Base-by-base conservation (phyloP, 768 basidiomycete genomes). In the Russula sp. region DNA sequence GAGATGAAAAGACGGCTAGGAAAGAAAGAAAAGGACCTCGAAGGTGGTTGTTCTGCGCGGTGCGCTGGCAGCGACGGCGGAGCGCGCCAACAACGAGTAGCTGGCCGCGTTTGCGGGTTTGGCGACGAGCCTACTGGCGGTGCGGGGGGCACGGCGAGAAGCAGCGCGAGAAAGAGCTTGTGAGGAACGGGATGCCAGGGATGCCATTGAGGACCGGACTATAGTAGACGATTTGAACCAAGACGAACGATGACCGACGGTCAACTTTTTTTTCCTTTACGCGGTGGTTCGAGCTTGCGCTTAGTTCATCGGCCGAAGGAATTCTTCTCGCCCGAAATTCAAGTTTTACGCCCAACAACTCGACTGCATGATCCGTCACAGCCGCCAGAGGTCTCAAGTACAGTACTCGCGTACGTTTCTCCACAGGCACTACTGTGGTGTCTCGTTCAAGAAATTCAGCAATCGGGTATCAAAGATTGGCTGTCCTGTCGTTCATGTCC, bases 81-180 rank as follows among this genome's bases (percentile, higher is more conserved):
- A 77, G 66, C 80, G 80, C 64, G 64, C 70, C 63, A 54, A 72
- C 69, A 49, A 82, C 76, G 91, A 91, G 76, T 87, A 89, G 42
- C 86, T 84, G 7, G 88, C 85, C 13, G 78, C 70, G 68, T 82
- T 81, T 27, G 75, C 71, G 47, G 80, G 77, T 70, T 72, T 79
- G 47, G 74, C 66, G 35, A 74, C 68, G 35, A 45, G 8, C 65
- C 75, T 77, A 22, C 76, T 70, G 40, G 80, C 71, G 39, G 76
- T 71, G 68, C 84, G 82, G 44, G 87, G 77, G n/a, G 81, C 80
- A 67, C 86, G 85, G 74, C 88, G 86, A 61, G 85, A 80, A 57
- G 82, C 82, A 66, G 81, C 78, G 66, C 87, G 87, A 59, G 27
- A 27, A 27, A 90, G 77, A 67, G 81, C 78, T 71, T 82, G 82